Percentiles rank a stretch among this genome's conserved stretches.
These are phyloP conservation scores for Salix arbutifolia DNA, from an alignment of 345 rosid genomes.

Conservation along the genomic window DNA sequence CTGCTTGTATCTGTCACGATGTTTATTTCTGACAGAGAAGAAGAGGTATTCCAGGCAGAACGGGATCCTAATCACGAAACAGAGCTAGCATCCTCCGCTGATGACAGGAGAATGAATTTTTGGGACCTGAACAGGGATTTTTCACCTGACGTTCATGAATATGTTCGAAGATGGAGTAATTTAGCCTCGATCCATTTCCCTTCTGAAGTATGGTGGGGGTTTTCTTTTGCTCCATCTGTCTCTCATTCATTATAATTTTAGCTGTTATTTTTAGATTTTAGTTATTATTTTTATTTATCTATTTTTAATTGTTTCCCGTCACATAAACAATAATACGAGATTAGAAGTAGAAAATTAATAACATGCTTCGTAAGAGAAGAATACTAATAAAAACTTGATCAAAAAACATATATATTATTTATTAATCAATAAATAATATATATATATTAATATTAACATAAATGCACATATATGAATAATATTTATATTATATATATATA, in stretches of 20 bases:
- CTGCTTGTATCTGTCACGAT: not conserved
- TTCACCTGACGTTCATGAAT: not conserved
- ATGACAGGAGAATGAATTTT: conserved; percentile 82
- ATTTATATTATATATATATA: no score
- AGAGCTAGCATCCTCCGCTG: conserved; percentile 85
- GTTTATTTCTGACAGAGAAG: conserved; percentile 51
- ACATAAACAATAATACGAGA: no score
- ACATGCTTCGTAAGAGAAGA: no score
- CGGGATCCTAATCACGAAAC: conserved; percentile 97
- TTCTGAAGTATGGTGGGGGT: not conserved
- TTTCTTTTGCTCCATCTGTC: not conserved
- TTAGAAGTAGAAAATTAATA: no score
- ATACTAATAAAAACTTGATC: not conserved
- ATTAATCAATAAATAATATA: no score
- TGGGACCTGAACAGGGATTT: conserved; percentile 90
- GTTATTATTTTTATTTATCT: no score
- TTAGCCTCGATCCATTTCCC: not conserved
- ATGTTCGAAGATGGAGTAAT: not conserved
- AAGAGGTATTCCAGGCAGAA: conserved; percentile 79
- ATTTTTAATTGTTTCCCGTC: no score
- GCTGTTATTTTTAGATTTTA: no score
- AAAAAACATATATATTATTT: no score
- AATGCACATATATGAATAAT: no score
- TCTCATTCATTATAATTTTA: not conserved
- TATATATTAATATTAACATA: no score